Evolutionary conservation across 345 rosid genomes (phyloP).

Genomic region (Rhizophora apiculata): DNA sequence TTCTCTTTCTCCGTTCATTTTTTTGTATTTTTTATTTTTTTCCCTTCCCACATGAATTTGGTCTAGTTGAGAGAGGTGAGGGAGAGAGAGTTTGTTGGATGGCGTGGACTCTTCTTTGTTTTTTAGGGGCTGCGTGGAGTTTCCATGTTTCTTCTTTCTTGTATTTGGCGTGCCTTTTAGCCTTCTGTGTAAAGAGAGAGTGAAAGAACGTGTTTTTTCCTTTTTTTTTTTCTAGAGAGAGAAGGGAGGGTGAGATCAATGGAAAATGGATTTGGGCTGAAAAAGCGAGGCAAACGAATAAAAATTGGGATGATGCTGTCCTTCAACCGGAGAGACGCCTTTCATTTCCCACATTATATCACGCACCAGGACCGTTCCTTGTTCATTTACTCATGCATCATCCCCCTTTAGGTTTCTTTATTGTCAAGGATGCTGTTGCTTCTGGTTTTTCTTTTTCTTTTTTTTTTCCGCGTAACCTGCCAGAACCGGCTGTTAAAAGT

Average conservation of each 20-base stretch:
- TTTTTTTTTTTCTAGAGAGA: slow-evolving; percentile 16
- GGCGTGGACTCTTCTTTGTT: slow-evolving; percentile 32
- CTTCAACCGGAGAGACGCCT: slow-evolving; percentile 16
- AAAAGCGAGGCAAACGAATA: slow-evolving; percentile 22
- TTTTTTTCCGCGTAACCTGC: slow-evolving; percentile 4
- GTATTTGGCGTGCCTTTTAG: slow-evolving; percentile 7
- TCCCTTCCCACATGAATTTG: too few relatives aligned
- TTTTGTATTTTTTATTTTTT: too few relatives aligned
- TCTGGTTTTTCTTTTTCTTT: neutral
- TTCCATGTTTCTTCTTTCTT: slow-evolving; percentile 29
- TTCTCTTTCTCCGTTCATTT: too few relatives aligned
- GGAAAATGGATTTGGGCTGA: slow-evolving; percentile 2
- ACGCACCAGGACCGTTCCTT: neutral
- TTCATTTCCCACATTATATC: slow-evolving; percentile 8
- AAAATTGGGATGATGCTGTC: slow-evolving; percentile 17
- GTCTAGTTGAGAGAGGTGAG: neutral
- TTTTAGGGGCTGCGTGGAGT: slow-evolving; percentile 15
- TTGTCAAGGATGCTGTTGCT: slow-evolving; percentile 1
- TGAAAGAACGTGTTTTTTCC: neutral
- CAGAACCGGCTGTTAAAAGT: slow-evolving; percentile 9
- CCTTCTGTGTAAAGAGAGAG: slow-evolving; percentile 13
- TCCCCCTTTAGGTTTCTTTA: slow-evolving; percentile 24
- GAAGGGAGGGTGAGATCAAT: neutral
- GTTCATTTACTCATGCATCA: slow-evolving; percentile 14
- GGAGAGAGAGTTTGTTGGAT: too few relatives aligned